phyloP scores from a whole-genome alignment of 805 yeast species.

The Lachancea fermentati region DNA sequence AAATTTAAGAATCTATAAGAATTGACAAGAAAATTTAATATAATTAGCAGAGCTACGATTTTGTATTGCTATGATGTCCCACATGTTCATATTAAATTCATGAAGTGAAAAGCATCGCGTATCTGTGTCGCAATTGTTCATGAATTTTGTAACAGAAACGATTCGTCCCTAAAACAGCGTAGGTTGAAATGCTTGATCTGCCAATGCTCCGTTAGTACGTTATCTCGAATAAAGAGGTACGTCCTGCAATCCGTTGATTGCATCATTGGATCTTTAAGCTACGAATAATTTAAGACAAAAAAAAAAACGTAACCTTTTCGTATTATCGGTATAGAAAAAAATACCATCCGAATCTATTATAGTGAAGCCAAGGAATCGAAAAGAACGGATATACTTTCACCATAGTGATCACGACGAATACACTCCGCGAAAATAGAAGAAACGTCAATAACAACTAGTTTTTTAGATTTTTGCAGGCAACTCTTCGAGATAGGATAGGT shows the following conservation, averaged over 20 bases:
- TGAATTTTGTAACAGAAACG: no score
- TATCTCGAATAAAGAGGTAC: slow-evolving; percentile 29
- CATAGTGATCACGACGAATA: slow-evolving; percentile 97
- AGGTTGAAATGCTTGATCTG: no score
- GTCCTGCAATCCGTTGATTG: slow-evolving; percentile 53
- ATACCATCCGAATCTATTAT: slow-evolving; percentile 11
- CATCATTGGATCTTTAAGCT: slow-evolving; percentile 40
- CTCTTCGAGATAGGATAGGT: slow-evolving; percentile 83
- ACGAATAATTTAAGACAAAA: neutral
- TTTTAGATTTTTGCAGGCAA: slow-evolving; percentile 50
- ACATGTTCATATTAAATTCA: no score
- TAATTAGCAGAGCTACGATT: no score
- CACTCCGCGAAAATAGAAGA: slow-evolving; percentile 96
- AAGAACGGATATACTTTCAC: slow-evolving; percentile 90
- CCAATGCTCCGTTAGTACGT: slow-evolving; percentile 61
- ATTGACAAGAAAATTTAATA: no score
- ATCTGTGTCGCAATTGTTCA: neutral
- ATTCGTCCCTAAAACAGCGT: no score
- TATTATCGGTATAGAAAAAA: neutral
- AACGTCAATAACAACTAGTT: slow-evolving; percentile 84
- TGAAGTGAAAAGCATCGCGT: no score
- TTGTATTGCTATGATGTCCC: no score
- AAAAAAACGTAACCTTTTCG: no score
- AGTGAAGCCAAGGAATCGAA: slow-evolving; percentile 75
- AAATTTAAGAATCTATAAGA: no score